Conservation (phyloP, 2,329 filamentous ascomycete species). For the Dendryphion nanum region DNA sequence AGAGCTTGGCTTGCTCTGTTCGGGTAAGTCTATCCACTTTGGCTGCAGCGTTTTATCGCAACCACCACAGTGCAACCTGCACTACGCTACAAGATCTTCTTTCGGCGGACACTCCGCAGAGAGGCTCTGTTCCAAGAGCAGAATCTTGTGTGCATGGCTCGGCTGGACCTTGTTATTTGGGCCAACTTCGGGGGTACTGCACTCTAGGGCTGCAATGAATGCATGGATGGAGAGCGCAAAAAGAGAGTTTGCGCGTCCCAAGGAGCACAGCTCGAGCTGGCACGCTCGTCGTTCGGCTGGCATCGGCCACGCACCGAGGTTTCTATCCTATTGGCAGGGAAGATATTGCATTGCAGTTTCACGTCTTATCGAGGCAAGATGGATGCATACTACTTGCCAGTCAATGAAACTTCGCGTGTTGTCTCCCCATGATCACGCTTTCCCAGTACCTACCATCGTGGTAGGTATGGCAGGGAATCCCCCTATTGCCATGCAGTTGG, state of each 20-base stretch:
- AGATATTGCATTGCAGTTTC: conserved; percentile 3
- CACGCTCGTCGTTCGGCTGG: conserved; percentile 1
- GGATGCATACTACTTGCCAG: conserved; percentile 1
- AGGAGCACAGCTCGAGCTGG: conserved; percentile 1
- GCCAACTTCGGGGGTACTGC: not conserved
- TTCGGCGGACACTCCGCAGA: too few species aligned
- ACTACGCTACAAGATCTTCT: too few species aligned
- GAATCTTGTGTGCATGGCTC: conserved; percentile 1
- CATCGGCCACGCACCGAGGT: not conserved
- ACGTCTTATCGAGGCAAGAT: not conserved
- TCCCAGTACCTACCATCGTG: conserved; percentile 1
- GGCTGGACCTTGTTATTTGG: conserved; percentile 6
- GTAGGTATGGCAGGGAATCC: too few species aligned
- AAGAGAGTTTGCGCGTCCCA: conserved; percentile 1
- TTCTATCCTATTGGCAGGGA: conserved; percentile 3
- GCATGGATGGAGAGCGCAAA: not conserved
- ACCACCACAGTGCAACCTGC: too few species aligned
- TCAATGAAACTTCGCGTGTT: not conserved
- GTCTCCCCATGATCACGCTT: not conserved
- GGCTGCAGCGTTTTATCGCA: too few species aligned
- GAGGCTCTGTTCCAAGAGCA: not conserved
- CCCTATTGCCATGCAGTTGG: conserved; percentile 7
- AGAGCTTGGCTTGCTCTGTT: too few species aligned
- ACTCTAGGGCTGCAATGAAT: not conserved
- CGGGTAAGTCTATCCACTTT: too few species aligned